Evolutionary conservation across 306 rosid genomes (phyloP), one percentile per base, ranked within the genome.

Genomic region (Styphnolobium japonicum): DNA sequence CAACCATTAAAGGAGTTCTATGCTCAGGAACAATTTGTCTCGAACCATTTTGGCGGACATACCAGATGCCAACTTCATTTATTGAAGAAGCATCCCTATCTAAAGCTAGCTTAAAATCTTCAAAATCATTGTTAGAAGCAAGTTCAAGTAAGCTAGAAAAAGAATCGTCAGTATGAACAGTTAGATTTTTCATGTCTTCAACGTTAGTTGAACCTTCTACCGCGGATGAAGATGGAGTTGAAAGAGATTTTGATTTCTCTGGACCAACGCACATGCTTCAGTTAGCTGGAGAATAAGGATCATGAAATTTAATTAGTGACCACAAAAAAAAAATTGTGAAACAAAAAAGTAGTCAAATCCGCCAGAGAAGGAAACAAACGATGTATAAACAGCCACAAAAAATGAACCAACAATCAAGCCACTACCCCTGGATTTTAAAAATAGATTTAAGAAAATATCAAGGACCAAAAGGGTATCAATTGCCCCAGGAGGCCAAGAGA

Each of bases 1-100:
- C 97, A 80, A 92, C 94, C 98, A 94, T 94, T 42, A 94, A 66
- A 6, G 98, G 98, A 46, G 97, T 94, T 85, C 93, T 82, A 72
- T 87, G 86, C 78, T 89, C 97, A 0, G 63, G 86, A 82, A 90
- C 89, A 76, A 94, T 86, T 58, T 90, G 91, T 82, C 85, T 94
- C 2, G 92, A 87, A n/a, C 97, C 96, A 72, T 67, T 90, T 45
- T 63, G 91, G 6, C 95, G 92, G 56, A 85, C 92, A 81, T 91
- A 94, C 98, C 96, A 92, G 6, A 85, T 69, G 58, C 93, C 98
- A 80, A 78, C 75, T 79, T 88, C 87, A 66, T 90, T 85, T 31
- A 92, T 67, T 6, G 80, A 83, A 34, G 87, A 80, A 73, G 82
- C 45, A 75, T 90, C 86, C 73, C 64, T 87, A 53, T 81, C 91